Evolutionary conservation across 495 filamentous ascomycete species (phyloP), one percentile per base, ranked within the genome.

Genomic region (Xylaria acuta): DNA sequence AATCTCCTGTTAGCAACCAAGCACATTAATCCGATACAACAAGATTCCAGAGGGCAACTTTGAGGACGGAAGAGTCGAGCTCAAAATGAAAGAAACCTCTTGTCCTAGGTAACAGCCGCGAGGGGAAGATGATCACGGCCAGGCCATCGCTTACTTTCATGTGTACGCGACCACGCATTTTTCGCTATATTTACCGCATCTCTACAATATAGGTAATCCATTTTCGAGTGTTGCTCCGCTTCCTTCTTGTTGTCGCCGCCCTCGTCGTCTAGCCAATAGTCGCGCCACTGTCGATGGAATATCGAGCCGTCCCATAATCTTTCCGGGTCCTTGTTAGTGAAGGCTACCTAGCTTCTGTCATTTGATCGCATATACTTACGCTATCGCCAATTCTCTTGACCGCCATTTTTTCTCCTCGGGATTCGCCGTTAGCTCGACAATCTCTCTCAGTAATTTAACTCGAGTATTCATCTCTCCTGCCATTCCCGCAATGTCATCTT

Each of bases 141-240:
- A 11, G n/a, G n/a, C n/a, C n/a, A n/a, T 40, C 36, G 1, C 63
- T 65, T 49, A 65, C 63, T 45, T 49, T 65, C 63, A 49, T 65
- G 63, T n/a, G 25, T 49, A 16, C 3, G 7, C 22, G 40, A 27
- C 63, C 63, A 65, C 16, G 18, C 63, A 9, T 30, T 7, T 45
- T 20, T 41, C 40, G 27, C 41, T 16, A 41, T 22, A 2, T 12
- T 3, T 27, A 34, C 7, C 41, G 63, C 11, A 18, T 49, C 40
- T n/a, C 1, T 0, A 32, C 14, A 4, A 65, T 49, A 65, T 20
- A 22, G 8, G 12, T 4, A 18, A n/a, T 49, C 25, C 12, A 41
- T 22, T 34, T 49, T 22, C 25, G 40, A 32, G 20, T 65, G 60
- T 27, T 27, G 1, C 18, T 2, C 1, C 9, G 6, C 60, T 30